Evolutionary conservation across 768 basidiomycete species (phyloP).

Genomic region (Calocybe cyanea): DNA sequence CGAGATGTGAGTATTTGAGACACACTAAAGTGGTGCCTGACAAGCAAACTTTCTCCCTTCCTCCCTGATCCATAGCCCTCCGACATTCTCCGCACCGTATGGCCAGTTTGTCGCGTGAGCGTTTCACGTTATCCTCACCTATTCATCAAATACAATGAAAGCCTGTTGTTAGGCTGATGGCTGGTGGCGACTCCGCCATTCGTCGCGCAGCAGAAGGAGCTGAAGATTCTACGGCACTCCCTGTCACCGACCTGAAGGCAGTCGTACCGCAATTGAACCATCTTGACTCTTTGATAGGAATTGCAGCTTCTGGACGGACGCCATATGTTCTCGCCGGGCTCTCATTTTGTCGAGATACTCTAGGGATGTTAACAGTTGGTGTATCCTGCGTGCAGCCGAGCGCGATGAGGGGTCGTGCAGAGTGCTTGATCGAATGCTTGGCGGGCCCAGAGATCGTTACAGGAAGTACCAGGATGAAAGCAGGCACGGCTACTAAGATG

Average conservation of each 20-base stretch:
- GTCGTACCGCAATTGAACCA: slow-evolving; percentile 20
- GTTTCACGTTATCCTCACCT: neutral
- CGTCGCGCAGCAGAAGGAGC: slow-evolving; percentile 27
- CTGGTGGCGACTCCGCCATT: slow-evolving; percentile 27
- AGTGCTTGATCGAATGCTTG: slow-evolving; percentile 25
- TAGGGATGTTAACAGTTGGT: slow-evolving; percentile 26
- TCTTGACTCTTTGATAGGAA: slow-evolving; percentile 29
- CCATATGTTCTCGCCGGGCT: slow-evolving; percentile 32
- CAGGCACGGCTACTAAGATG: slow-evolving; percentile 35
- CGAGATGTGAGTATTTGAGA: slow-evolving; percentile 18
- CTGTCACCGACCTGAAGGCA: slow-evolving; percentile 22
- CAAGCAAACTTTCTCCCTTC: neutral
- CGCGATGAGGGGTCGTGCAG: slow-evolving; percentile 21
- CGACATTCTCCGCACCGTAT: slow-evolving; percentile 23
- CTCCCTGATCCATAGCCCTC: slow-evolving; percentile 21
- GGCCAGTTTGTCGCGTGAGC: slow-evolving; percentile 22
- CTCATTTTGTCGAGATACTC: slow-evolving; percentile 16
- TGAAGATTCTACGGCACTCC: slow-evolving; percentile 26
- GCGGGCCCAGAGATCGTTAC: slow-evolving; percentile 30
- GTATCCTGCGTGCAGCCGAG: slow-evolving; percentile 25
- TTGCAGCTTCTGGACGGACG: slow-evolving; percentile 30
- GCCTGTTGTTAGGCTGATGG: slow-evolving; percentile 14
- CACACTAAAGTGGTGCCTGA: neutral
- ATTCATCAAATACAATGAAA: neutral
- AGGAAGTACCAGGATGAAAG: slow-evolving; percentile 32